Conservation (phyloP, 1,139 yeast genomes). For the Blastobotrys capitulatus region DNA sequence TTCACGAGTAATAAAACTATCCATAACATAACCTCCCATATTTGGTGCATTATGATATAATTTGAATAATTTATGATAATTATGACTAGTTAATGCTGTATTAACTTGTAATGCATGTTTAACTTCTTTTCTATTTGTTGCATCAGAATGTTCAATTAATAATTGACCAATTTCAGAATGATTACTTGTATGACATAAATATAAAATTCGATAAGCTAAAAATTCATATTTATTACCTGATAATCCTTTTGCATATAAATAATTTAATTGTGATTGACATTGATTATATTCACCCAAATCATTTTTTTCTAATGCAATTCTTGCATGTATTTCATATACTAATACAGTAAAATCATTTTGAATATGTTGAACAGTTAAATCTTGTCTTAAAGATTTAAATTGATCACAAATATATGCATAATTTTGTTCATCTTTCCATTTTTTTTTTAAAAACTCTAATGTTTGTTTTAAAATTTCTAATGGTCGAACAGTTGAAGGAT, state of each 20-base stretch:
- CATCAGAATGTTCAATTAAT: slow-evolving; percentile 23
- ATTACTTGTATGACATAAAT: slow-evolving; percentile 74
- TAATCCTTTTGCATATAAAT: slow-evolving; percentile 46
- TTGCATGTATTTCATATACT: slow-evolving; percentile 84
- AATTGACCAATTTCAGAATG: slow-evolving; percentile 30
- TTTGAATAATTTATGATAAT: slow-evolving; percentile 52
- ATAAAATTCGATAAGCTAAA: slow-evolving; percentile 67
- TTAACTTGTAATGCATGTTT: slow-evolving; percentile 43
- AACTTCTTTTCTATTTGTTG: slow-evolving; percentile 32
- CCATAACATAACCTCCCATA: slow-evolving; percentile 41
- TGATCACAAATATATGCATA: slow-evolving; percentile 85
- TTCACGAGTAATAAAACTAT: slow-evolving; percentile 49
- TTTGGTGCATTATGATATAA: slow-evolving; percentile 40
- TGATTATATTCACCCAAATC: slow-evolving; percentile 95
- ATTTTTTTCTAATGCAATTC: slow-evolving; percentile 73
- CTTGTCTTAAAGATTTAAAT: slow-evolving; percentile 87
- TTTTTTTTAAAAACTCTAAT: slow-evolving; percentile 47
- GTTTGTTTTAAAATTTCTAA: slow-evolving; percentile 54
- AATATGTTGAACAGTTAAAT: slow-evolving; percentile 86
- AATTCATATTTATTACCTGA: slow-evolving; percentile 52
- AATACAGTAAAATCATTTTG: slow-evolving; percentile 68
- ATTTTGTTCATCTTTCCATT: slow-evolving; percentile 48
- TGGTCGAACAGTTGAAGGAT: slow-evolving; percentile 80
- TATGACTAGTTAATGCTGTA: slow-evolving; percentile 39
- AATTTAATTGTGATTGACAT: slow-evolving; percentile 74